Conservation (phyloP, 768 basidiomycete genomes). For the Zangia roseola region DNA sequence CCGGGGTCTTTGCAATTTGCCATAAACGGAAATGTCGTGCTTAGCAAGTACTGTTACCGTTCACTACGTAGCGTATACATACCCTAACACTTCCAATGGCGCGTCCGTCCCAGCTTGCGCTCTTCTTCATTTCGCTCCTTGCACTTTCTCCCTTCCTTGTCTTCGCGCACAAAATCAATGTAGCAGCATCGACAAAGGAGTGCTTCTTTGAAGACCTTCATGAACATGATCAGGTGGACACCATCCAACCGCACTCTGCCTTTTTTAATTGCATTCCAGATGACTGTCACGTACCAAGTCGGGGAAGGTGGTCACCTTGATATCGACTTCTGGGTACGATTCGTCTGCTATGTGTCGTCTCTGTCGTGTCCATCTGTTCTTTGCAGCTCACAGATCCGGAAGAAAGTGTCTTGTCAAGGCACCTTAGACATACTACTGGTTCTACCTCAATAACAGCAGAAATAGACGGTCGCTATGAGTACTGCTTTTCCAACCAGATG, state of each 20-base stretch:
- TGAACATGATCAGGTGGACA: conserved; percentile 77
- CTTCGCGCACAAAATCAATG: conserved; percentile 68
- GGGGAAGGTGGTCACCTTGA: conserved; percentile 96
- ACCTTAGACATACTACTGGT: conserved; percentile 86
- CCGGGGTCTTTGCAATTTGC: conserved; percentile 20
- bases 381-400: conserved; percentile 79
- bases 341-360: background rate
- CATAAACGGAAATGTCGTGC: conserved; percentile 10
- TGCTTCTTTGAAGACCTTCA: conserved; percentile 97
- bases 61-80: too few relatives aligned
- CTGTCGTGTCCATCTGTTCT: conserved; percentile 3
- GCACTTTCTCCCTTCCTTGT: conserved; percentile 35
- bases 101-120: conserved; percentile 37
- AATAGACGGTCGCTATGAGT: conserved; percentile 84
- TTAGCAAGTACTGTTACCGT: background rate
- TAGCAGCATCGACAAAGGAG: conserved; percentile 80
- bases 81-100: conserved; percentile 29
- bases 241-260: background rate
- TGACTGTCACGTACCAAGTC: conserved; percentile 99
- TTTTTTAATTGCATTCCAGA: conserved; percentile 46
- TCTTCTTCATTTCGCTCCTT: conserved; percentile 42
- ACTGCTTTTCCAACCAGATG: conserved; percentile 99
- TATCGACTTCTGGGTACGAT: conserved; percentile 91
- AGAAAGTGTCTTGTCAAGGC: conserved; percentile 65
- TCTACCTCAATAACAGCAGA: conserved; percentile 85